Evolutionary conservation across 2,329 filamentous ascomycete genomes (phyloP).

Genomic region (Dothideomycetidae sp.): DNA sequence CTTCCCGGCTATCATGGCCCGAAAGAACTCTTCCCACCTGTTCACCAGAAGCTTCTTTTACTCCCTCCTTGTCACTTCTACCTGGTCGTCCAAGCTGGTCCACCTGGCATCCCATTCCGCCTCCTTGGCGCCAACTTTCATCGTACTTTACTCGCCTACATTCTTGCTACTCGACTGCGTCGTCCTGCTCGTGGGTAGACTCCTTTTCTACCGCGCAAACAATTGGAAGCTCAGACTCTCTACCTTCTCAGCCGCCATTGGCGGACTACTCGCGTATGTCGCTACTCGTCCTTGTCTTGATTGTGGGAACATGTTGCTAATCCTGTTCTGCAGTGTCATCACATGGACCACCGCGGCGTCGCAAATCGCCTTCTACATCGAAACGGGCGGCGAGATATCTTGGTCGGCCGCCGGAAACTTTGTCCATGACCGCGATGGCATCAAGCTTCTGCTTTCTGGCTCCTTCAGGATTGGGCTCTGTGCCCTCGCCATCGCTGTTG

Average conservation of each 20-base stretch:
- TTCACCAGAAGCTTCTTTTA: not conserved
- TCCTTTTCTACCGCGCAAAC: not conserved
- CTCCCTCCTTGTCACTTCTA: not conserved
- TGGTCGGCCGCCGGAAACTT: not conserved
- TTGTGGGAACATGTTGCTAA: too few relatives aligned
- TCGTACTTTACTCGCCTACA: not conserved
- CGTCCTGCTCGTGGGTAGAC: not conserved
- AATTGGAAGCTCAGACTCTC: not conserved
- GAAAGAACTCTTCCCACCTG: too few relatives aligned
- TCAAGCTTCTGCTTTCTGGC: too few relatives aligned
- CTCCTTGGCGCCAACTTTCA: not conserved
- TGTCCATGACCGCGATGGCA: not conserved
- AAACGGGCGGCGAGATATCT: not conserved
- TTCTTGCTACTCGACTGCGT: not conserved
- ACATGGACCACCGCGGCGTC: not conserved
- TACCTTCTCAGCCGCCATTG: not conserved
- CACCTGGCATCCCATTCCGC: not conserved
- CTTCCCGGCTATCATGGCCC: too few relatives aligned
- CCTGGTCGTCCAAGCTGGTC: not conserved
- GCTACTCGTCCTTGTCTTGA: too few relatives aligned
- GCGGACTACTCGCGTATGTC: not conserved
- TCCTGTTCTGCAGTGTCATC: too few relatives aligned
- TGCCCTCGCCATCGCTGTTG: not conserved
- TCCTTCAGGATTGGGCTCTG: not conserved
- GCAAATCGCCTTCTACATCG: not conserved